Percentiles rank a stretch among this genome's conserved stretches.
Conservation (phyloP, 2,329 filamentous ascomycete genomes). For the Didymella glomerata region DNA sequence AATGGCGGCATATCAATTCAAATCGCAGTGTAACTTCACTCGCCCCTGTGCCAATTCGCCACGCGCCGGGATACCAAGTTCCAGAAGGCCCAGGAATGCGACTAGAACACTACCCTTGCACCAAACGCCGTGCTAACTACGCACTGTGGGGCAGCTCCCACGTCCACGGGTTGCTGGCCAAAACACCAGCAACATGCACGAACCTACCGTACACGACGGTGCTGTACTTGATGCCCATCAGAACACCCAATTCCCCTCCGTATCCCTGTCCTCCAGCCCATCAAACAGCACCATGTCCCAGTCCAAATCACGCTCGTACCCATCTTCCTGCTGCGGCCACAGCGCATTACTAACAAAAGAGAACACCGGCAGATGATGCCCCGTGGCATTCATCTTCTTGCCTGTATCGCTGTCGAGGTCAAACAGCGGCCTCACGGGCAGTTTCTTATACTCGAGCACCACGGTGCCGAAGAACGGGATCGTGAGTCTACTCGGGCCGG, state of each 20-base stretch:
- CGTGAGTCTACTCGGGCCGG: constrained; percentile 35
- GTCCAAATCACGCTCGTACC: constrained; percentile 32
- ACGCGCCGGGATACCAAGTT: constrained; percentile 11
- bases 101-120: constrained; percentile 15
- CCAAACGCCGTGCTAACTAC: constrained; percentile 17
- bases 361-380: constrained; percentile 42
- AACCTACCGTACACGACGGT: no score
- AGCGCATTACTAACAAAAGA: constrained; percentile 47
- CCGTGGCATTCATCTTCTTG: constrained; percentile 38
- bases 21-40: neutral
- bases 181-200: no score
- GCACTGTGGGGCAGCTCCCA: neutral
- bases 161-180: neutral
- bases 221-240: neutral
- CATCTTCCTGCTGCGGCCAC: constrained; percentile 36
- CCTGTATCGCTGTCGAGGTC: constrained; percentile 42
- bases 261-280: constrained; percentile 46
- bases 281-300: constrained; percentile 49
- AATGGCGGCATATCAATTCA: neutral
- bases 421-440: constrained; percentile 42
- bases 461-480: constrained; percentile 50
- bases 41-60: constrained; percentile 5
- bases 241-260: constrained; percentile 49
- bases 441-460: constrained; percentile 40
- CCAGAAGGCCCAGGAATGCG: constrained; percentile 13